Conservation (phyloP, 345 rosid genomes). For the Sapria himalayana region DNA sequence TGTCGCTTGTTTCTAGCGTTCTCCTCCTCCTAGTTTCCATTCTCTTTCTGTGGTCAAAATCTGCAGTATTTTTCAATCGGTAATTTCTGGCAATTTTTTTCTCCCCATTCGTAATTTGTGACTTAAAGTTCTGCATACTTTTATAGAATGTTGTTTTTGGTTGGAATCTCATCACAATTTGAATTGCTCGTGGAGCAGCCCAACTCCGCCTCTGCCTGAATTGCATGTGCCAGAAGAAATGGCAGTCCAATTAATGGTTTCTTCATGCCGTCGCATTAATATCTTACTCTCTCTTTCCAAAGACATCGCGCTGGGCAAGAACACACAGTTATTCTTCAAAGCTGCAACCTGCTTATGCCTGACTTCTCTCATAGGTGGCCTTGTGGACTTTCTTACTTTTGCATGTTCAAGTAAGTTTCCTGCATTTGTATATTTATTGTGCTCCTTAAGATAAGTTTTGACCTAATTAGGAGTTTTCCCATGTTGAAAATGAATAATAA, state of each 20-base stretch:
- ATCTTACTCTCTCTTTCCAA: slow-evolving; percentile 36
- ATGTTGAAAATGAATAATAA: too few relatives aligned
- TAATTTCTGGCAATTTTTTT: slow-evolving; percentile 10
- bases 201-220: slow-evolving; percentile 74
- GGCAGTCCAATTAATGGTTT: slow-evolving; percentile 27
- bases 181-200: slow-evolving; percentile 29
- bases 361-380: slow-evolving; percentile 41
- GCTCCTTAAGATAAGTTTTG: too few relatives aligned
- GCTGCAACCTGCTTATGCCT: slow-evolving; percentile 38
- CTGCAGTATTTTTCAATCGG: slow-evolving; percentile 85
- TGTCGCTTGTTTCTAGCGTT: slow-evolving; percentile 73
- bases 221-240: slow-evolving; percentile 51
- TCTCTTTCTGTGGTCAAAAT: slow-evolving; percentile 91
- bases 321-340: slow-evolving; percentile 38
- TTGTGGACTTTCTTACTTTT: slow-evolving; percentile 51
- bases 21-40: slow-evolving; percentile 56
- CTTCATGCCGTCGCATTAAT: slow-evolving; percentile 28
- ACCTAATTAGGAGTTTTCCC: too few relatives aligned
- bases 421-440: too few relatives aligned
- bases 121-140: too few relatives aligned
- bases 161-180: background rate
- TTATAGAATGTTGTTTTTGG: background rate
- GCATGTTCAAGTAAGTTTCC: slow-evolving; percentile 49
- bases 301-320: slow-evolving; percentile 60
- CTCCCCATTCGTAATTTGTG: background rate